Evolutionary conservation across 176 grass and related monocot genomes (phyloP).

Genomic region (Paspalum vaginatum): DNA sequence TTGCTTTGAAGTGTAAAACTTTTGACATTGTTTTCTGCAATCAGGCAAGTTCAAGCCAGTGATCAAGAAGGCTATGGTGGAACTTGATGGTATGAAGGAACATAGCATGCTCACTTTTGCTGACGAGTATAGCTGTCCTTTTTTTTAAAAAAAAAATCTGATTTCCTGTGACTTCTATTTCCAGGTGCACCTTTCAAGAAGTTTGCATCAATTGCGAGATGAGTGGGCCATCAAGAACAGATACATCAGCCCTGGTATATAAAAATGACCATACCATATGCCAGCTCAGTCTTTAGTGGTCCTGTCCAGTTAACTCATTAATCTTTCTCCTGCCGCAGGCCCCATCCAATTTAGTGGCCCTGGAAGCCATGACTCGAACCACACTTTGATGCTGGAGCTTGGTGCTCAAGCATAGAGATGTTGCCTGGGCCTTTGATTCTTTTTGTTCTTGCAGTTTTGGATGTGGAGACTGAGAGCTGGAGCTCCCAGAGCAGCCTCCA

Average conservation of each 20-base stretch:
- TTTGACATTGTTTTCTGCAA: slow-evolving; percentile 13
- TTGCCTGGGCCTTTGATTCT: neutral
- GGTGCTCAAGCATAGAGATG: slow-evolving; percentile 55
- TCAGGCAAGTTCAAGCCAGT: slow-evolving; percentile 97
- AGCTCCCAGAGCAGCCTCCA: neutral
- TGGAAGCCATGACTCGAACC: slow-evolving; percentile 75
- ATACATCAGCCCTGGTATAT: slow-evolving; percentile 95
- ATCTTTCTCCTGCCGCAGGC: slow-evolving; percentile 43
- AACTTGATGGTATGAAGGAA: slow-evolving; percentile 81
- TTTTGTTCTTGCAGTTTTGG: slow-evolving; percentile 47
- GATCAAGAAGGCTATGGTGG: slow-evolving; percentile 99
- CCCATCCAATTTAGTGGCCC: slow-evolving; percentile 93
- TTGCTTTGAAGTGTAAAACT: neutral
- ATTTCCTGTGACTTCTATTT: slow-evolving; percentile 36
- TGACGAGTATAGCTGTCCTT: neutral
- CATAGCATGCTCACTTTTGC: slow-evolving; percentile 19
- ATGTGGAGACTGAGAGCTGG: slow-evolving; percentile 11
- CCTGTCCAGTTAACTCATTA: neutral
- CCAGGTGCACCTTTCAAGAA: slow-evolving; percentile 86
- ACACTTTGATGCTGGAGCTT: slow-evolving; percentile 89
- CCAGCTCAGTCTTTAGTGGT: neutral
- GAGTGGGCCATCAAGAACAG: slow-evolving; percentile 89
- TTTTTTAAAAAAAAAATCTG: neutral
- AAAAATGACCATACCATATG: neutral
- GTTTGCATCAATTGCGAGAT: slow-evolving; percentile 84